A percentile compares a stretch with the other conserved stretches of the same genome.
phyloP scores from a whole-genome alignment of 2,329 filamentous ascomycete genomes.

The Lachnellula subtilissima region DNA sequence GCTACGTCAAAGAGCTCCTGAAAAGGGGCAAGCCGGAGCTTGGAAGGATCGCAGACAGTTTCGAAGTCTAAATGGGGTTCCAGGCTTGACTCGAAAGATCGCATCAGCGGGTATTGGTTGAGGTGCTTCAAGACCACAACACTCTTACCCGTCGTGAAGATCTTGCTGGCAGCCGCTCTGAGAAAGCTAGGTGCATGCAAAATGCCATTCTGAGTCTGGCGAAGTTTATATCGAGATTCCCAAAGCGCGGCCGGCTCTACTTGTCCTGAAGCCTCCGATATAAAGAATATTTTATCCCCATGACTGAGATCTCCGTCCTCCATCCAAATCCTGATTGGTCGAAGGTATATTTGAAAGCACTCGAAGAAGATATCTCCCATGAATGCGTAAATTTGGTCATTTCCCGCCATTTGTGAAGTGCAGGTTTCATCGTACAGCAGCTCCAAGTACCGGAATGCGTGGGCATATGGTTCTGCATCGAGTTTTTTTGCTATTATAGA shows the following conservation, averaged over 20 bases:
- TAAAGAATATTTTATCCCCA: constrained; percentile 69
- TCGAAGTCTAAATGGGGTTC: constrained; percentile 53
- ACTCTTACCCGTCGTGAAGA: constrained; percentile 86
- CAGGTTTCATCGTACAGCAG: constrained; percentile 67
- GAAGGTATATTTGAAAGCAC: constrained; percentile 77
- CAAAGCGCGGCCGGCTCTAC: constrained; percentile 64
- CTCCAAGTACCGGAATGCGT: constrained; percentile 70
- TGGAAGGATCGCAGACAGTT: constrained; percentile 45
- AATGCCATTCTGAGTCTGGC: constrained; percentile 52
- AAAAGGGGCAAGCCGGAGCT: constrained; percentile 58
- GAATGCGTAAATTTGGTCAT: constrained; percentile 55
- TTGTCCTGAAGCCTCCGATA: constrained; percentile 53
- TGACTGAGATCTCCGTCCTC: constrained; percentile 65
- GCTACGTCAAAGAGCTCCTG: constrained; percentile 66
- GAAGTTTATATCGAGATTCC: constrained; percentile 68
- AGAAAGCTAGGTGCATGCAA: constrained; percentile 73
- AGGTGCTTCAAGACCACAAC: constrained; percentile 77
- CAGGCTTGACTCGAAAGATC: constrained; percentile 28
- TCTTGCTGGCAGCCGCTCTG: constrained; percentile 60
- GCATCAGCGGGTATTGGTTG: constrained; percentile 44
- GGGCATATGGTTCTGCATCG: constrained; percentile 35
- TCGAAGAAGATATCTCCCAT: constrained; percentile 69
- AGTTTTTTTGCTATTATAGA: constrained; percentile 58
- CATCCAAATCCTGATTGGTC: constrained; percentile 80
- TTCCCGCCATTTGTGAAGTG: constrained; percentile 64